A percentile compares a stretch with the other conserved stretches of the same genome.
phyloP scores from a whole-genome alignment of 2,329 filamentous ascomycete genomes.

The Ophioceras dolichostomum region DNA sequence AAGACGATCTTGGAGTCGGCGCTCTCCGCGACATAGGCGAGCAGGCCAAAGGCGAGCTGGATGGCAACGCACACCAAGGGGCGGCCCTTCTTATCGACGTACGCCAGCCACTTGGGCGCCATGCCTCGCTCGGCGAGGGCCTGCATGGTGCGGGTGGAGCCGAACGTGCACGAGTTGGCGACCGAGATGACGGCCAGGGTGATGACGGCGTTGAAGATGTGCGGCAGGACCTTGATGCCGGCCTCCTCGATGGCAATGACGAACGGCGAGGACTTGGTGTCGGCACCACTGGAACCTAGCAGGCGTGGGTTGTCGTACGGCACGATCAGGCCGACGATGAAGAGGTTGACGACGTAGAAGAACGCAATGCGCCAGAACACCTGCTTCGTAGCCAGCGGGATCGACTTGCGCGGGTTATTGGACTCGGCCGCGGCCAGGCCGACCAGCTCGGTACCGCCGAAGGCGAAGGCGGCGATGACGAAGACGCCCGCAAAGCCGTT shows the following conservation, averaged over 20 bases:
- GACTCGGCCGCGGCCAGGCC: conserved; percentile 40
- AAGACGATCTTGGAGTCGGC: conserved; percentile 33
- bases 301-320: conserved; percentile 27
- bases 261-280: conserved; percentile 35
- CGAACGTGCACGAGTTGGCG: conserved; percentile 37
- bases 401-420: conserved; percentile 30
- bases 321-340: conserved; percentile 38
- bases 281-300: conserved; percentile 21
- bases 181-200: conserved; percentile 38
- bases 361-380: conserved; percentile 41
- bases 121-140: conserved; percentile 33
- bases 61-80: conserved; percentile 41
- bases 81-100: conserved; percentile 49
- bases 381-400: conserved; percentile 38
- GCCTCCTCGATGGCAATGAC: conserved; percentile 37
- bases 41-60: conserved; percentile 42
- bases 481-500: conserved; percentile 38
- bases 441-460: conserved; percentile 38
- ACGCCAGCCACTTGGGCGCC: conserved; percentile 43
- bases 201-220: conserved; percentile 41
- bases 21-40: conserved; percentile 44
- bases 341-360: conserved; percentile 39
- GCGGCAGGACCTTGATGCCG: conserved; percentile 34
- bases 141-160: conserved; percentile 37
- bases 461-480: conserved; percentile 37